Conservation (phyloP, 306 rosid genomes). For the Carpinus fangiana region DNA sequence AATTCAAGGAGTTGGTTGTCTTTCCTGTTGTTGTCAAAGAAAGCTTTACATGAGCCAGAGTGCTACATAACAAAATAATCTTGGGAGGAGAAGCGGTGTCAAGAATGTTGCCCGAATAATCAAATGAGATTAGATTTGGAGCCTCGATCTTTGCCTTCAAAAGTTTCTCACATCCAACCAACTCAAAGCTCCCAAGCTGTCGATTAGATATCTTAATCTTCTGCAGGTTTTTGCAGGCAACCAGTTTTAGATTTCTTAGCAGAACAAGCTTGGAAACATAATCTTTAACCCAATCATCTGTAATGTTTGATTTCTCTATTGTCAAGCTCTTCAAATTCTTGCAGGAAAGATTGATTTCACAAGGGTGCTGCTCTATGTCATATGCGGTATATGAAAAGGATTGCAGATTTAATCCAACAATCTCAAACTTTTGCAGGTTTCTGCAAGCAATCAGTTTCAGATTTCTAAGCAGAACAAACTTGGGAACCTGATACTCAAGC, state of each 20-base stretch:
- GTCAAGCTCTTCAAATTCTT: neutral
- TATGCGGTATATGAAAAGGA: neutral
- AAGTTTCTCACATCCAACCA: neutral
- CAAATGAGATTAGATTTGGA: conserved; percentile 2
- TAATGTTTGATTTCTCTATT: neutral
- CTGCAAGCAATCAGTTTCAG: no score
- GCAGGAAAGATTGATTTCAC: neutral
- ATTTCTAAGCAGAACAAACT: no score
- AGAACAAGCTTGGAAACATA: neutral
- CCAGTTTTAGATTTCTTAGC: neutral
- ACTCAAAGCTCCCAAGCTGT: neutral
- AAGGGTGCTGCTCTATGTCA: neutral
- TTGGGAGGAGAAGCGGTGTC: no score
- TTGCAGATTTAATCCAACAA: neutral
- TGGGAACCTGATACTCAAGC: no score
- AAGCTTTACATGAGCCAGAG: neutral
- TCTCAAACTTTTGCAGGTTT: no score
- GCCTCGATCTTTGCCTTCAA: neutral
- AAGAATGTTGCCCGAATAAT: neutral
- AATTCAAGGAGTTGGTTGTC: no score
- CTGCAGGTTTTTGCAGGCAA: neutral
- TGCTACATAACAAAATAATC: neutral
- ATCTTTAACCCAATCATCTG: neutral
- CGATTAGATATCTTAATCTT: neutral
- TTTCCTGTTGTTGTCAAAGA: neutral